Conservation (phyloP, 164 flowering plant species). For the Berberis vulgaris region DNA sequence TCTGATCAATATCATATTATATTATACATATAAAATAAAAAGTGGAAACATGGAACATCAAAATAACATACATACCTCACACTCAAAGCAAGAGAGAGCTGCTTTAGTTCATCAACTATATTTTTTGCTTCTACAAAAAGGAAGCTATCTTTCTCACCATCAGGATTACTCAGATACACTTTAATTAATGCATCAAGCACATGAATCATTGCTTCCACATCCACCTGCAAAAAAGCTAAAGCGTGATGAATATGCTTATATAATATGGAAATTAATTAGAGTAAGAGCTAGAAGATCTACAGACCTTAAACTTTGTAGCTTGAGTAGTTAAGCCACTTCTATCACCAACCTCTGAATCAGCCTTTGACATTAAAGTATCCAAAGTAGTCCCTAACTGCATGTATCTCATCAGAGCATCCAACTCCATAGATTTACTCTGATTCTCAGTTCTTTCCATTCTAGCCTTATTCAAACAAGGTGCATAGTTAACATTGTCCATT, state of each 20-base stretch:
- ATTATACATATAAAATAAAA: neutral
- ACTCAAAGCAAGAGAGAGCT: slow-evolving; percentile 13
- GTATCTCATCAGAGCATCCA: neutral
- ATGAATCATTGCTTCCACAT: slow-evolving; percentile 11
- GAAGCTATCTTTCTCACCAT: slow-evolving; percentile 1
- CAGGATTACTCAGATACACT: neutral
- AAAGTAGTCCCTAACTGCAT: slow-evolving; percentile 13
- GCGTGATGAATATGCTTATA: neutral
- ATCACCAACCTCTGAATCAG: neutral
- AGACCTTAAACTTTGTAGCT: slow-evolving; percentile 19
- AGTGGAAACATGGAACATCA: neutral
- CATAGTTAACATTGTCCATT: too few relatives aligned
- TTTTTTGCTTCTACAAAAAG: neutral
- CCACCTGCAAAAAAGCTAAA: slow-evolving; percentile 11
- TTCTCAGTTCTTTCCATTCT: too few relatives aligned
- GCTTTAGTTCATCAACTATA: slow-evolving; percentile 18
- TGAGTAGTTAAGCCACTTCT: neutral
- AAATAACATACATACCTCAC: slow-evolving; percentile 9
- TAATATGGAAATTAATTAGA: too few relatives aligned
- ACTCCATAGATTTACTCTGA: too few relatives aligned
- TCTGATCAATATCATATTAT: too few relatives aligned
- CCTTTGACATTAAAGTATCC: slow-evolving; percentile 5
- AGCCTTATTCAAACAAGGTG: too few relatives aligned
- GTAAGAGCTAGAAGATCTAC: neutral
- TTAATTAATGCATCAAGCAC: slow-evolving; percentile 15